A percentile compares a stretch with the other conserved stretches of the same genome.
phyloP scores from a whole-genome alignment of 345 rosid species.

The Eucalyptus shirleyi region DNA sequence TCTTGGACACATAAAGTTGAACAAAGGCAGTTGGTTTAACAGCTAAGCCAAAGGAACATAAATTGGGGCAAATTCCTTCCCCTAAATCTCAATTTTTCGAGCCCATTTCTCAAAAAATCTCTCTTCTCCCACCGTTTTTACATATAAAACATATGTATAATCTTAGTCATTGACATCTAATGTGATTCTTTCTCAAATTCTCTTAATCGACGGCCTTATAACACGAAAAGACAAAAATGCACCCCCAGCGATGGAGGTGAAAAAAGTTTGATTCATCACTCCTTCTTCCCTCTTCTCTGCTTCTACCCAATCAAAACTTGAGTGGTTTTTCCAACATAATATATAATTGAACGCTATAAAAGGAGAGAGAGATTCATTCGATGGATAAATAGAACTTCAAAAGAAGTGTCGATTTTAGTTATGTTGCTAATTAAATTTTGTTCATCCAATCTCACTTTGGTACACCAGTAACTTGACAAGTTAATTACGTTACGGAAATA shows the following conservation, averaged over 20 bases:
- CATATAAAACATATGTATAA: too few relatives aligned
- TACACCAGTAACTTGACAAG: not conserved
- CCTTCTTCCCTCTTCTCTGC: not conserved
- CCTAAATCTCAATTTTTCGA: too few relatives aligned
- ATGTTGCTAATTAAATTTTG: too few relatives aligned
- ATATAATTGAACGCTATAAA: not conserved
- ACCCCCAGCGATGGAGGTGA: not conserved
- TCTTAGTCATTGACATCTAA: too few relatives aligned
- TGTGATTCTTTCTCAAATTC: too few relatives aligned
- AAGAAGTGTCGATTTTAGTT: not conserved
- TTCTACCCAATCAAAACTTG: not conserved
- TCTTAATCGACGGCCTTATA: too few relatives aligned
- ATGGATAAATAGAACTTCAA: not conserved
- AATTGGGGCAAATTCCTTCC: too few relatives aligned
- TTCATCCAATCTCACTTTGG: accelerated
- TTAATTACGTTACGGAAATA: not conserved
- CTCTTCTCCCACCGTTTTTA: too few relatives aligned
- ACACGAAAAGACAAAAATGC: not conserved
- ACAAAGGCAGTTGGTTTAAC: too few relatives aligned
- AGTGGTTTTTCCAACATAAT: not conserved
- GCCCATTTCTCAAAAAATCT: too few relatives aligned
- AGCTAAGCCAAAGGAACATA: too few relatives aligned
- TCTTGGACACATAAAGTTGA: too few relatives aligned
- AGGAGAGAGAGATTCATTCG: not conserved
- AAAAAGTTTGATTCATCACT: not conserved